A percentile compares a stretch with the other conserved stretches of the same genome.
Conservation (phyloP, 202 grass and related monocot genomes). For the Eragrostis tef region DNA sequence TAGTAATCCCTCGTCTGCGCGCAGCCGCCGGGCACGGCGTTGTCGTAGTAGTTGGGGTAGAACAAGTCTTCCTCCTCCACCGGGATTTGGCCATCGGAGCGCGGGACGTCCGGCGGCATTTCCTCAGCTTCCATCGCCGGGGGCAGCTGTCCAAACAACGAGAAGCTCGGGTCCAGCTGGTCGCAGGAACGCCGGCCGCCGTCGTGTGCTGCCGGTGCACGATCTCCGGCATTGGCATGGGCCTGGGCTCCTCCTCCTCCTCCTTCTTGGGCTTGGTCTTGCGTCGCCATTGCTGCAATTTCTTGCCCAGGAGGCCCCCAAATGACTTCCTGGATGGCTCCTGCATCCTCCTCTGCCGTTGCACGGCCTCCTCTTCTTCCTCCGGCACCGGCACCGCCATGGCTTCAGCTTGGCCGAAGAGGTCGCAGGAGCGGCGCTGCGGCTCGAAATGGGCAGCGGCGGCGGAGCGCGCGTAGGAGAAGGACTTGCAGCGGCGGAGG, state of each 20-base stretch:
- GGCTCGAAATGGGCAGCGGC: constrained; percentile 36
- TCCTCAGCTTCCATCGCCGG: constrained; percentile 55
- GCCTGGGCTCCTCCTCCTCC: constrained; percentile 36
- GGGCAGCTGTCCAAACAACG: neutral
- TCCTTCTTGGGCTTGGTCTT: constrained; percentile 63
- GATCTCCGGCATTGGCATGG: neutral
- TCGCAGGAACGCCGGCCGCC: neutral
- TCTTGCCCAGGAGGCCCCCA: constrained; percentile 57
- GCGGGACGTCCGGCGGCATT: constrained; percentile 28
- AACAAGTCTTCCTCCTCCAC: constrained; percentile 67
- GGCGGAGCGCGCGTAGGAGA: constrained; percentile 58
- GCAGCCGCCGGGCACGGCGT: constrained; percentile 50
- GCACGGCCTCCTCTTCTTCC: neutral
- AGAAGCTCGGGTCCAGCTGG: constrained; percentile 34
- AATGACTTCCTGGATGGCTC: constrained; percentile 59
- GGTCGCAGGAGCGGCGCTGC: constrained; percentile 74
- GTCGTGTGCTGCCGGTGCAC: constrained; percentile 10
- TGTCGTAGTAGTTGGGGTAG: neutral
- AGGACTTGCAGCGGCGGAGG: constrained; percentile 96
- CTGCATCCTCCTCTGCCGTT: neutral
- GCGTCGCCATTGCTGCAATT: constrained; percentile 79
- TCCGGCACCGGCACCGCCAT: constrained; percentile 1
- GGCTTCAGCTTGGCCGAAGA: constrained; percentile 45
- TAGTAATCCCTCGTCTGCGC: constrained; percentile 91
- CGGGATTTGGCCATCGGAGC: constrained; percentile 74